Percentiles rank a stretch among this genome's conserved stretches.
These are phyloP conservation scores for Solanum appendiculatum DNA, from an alignment of 257 asterid species.

Conservation along the genomic window DNA sequence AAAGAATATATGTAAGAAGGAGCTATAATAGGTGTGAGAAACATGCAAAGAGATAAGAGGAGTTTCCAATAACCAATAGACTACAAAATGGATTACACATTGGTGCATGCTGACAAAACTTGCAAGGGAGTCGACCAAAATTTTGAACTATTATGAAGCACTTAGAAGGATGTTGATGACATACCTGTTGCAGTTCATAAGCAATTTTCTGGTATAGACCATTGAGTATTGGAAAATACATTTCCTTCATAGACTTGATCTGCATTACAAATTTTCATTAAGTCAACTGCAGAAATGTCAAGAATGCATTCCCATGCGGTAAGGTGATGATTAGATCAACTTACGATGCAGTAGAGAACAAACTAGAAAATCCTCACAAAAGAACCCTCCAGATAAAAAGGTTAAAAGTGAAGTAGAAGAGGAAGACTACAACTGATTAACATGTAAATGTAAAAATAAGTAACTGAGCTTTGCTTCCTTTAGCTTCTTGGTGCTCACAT, in stretches of 20 bases:
- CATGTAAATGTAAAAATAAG: not conserved
- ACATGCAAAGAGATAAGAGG: not conserved
- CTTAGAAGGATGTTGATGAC: not conserved
- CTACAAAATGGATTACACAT: not conserved
- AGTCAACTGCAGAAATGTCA: not conserved
- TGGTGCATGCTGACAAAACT: not conserved
- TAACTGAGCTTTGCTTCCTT: not conserved
- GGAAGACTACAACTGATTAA: not conserved
- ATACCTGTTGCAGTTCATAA: slow-evolving; percentile 61
- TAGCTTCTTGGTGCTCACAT: not conserved
- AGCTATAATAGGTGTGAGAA: not conserved
- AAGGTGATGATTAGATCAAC: not conserved
- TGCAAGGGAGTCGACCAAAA: not conserved
- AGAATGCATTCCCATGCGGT: not conserved
- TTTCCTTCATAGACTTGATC: slow-evolving; percentile 71
- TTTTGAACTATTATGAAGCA: not conserved
- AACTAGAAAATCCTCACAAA: not conserved
- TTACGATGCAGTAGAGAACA: not conserved
- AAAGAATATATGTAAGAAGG: not conserved
- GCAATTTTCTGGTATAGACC: slow-evolving; percentile 59
- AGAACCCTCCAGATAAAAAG: not conserved
- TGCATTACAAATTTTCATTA: slow-evolving; percentile 20
- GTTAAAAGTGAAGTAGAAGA: not conserved
- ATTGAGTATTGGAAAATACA: slow-evolving; percentile 47
- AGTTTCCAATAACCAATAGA: not conserved